These are phyloP conservation scores for Sarocladium kiliense DNA, from an alignment of 2,329 filamentous ascomycete species.

Conservation along the genomic window DNA sequence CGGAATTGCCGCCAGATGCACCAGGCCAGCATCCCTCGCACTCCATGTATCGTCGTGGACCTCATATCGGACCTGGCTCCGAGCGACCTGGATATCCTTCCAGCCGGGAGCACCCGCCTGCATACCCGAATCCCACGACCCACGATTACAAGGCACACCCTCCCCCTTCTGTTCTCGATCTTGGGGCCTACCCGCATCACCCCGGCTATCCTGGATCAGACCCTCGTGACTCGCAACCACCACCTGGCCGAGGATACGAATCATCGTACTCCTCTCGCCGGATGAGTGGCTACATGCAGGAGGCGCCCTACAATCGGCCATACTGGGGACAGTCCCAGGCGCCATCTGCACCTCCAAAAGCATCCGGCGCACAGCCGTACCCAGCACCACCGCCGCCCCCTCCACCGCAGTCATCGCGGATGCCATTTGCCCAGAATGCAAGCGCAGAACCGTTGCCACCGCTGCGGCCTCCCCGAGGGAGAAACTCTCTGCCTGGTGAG, in stretches of 20 bases:
- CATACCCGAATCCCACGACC: not conserved
- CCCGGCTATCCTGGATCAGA: constrained; percentile 21
- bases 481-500: constrained; percentile 29
- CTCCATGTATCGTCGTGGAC: constrained; percentile 2
- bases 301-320: constrained; percentile 20
- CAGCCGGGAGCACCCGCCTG: not conserved
- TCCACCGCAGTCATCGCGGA: constrained; percentile 20
- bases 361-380: not conserved
- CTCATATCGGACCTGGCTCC: not conserved
- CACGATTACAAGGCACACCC: constrained; percentile 22
- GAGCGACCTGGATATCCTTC: not conserved
- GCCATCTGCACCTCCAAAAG: constrained; percentile 15
- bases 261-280: constrained; percentile 2
- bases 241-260: not conserved
- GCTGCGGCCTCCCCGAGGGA: constrained; percentile 30
- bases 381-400: constrained; percentile 13
- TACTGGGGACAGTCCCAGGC: constrained; percentile 24
- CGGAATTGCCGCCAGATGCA: not conserved
- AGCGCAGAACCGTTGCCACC: constrained; percentile 32
- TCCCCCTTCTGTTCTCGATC: constrained; percentile 18
- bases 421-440: constrained; percentile 29
- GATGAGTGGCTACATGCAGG: constrained; percentile 10
- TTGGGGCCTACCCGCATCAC: constrained; percentile 22
- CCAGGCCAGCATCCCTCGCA: not conserved
- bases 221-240: not conserved